Evolutionary conservation across 345 rosid genomes (phyloP), one percentile per base, ranked within the genome.

Genomic region (Litchi chinensis): DNA sequence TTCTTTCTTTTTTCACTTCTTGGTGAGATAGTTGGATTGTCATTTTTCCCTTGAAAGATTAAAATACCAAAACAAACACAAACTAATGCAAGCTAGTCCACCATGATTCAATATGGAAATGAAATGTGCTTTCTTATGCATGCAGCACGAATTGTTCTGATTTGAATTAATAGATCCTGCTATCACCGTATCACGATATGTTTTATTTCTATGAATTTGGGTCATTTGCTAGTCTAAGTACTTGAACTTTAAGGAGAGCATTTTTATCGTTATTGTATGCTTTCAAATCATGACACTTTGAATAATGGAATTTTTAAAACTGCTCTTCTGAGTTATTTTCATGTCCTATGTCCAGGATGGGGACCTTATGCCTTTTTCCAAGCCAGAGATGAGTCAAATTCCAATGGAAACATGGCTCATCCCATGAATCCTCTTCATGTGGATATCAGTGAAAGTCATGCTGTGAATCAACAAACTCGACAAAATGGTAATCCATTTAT

Each of bases 341-440:
- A 5, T 7, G 22, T n/a, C 28, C 26, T 60, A 3, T 22, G 2
- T 16, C 59, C 83, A 70, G 94, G 93, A 74, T 92, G 92, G 93
- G 85, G 92, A 15, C 93, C 97, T 11, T 91, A 88, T 7, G 97
- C 92, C 4, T 60, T 15, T 60, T 60, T 60, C 65, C 6, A 7
- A 74, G 97, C 97, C n/a, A 46, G 83, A 10, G 87, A 87, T 76
- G 91, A 84, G 59, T 71, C 90, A 54, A 83, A 80, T 72, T 18
- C 41, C 11, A 28, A 68, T 18, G 5, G 57, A 21, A 73, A 78
- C 15, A 15, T 28, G 71, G 79, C 26, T 70, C 88, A 76, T 39
- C 8, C 83, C 24, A 12, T 60, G 21, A 82, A 65, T 80, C 65
- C 65, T 62, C 73, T 60, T 6, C 56, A 63, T 24, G 56, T 19